These are phyloP conservation scores for Aspergillus puulaauensis DNA, from an alignment of 2,329 filamentous ascomycete genomes.

Conservation along the genomic window DNA sequence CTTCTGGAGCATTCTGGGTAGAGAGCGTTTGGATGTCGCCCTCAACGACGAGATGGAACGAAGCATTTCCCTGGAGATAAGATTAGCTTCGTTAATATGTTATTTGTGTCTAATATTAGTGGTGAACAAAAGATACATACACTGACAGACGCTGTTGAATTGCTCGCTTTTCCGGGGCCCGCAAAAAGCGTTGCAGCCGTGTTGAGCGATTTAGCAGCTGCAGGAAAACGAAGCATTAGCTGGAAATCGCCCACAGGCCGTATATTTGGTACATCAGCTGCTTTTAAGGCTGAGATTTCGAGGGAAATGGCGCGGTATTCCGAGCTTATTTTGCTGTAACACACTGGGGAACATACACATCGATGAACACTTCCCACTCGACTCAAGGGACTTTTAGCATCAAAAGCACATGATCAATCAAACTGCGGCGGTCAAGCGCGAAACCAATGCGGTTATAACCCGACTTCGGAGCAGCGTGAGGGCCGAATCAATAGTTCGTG, in stretches of 20 bases:
- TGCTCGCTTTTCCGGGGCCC: constrained; percentile 31
- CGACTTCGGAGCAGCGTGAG: constrained; percentile 4
- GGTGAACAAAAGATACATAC: constrained; percentile 25
- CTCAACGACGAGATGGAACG: constrained; percentile 38
- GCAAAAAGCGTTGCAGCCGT: constrained; percentile 37
- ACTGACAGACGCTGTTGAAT: constrained; percentile 33
- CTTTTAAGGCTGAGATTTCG: neutral
- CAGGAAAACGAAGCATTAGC: constrained; percentile 19
- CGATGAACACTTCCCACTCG: neutral
- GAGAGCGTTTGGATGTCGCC: constrained; percentile 74
- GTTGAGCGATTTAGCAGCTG: constrained; percentile 27
- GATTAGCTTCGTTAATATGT: neutral
- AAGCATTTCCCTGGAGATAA: constrained; percentile 27
- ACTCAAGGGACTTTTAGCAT: neutral
- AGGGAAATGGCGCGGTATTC: neutral
- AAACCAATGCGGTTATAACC: neutral
- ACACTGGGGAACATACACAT: constrained; percentile 11
- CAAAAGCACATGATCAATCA: constrained; percentile 6
- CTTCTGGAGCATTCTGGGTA: constrained; percentile 61
- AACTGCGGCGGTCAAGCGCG: constrained; percentile 1
- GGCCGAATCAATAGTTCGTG: constrained; percentile 11
- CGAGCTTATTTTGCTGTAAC: neutral
- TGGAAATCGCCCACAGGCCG: neutral
- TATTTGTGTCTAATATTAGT: neutral
- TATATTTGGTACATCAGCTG: neutral